Conservation (phyloP, 116 monocot genomes). For the Papilionanthe hybrid region DNA sequence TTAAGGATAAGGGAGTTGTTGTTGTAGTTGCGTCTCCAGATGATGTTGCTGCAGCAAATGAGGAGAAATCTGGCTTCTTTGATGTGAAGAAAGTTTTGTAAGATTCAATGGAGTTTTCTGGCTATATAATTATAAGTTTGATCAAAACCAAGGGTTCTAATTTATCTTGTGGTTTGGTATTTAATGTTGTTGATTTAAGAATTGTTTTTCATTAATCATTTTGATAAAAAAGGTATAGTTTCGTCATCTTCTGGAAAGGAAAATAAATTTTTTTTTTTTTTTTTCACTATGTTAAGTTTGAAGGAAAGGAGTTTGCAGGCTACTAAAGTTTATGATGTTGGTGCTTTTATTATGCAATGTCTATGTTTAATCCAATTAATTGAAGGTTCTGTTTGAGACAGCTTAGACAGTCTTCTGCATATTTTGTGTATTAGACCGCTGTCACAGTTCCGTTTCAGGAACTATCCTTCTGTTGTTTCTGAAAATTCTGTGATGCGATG, state of each 20-base stretch:
- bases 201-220: not conserved
- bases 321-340: not conserved
- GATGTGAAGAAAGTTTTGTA: slow-evolving; percentile 82
- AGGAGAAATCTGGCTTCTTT: slow-evolving; percentile 56
- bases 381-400: not conserved
- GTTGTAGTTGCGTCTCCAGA: slow-evolving; percentile 94
- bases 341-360: too few relatives aligned
- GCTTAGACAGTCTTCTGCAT: not conserved
- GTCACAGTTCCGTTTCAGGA: too few relatives aligned
- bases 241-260: not conserved
- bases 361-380: too few relatives aligned
- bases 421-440: not conserved
- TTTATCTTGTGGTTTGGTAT: not conserved
- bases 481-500: too few relatives aligned
- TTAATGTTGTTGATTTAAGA: not conserved
- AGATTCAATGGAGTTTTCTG: not conserved
- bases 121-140: not conserved
- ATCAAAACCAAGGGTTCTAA: not conserved
- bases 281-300: too few relatives aligned
- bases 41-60: slow-evolving; percentile 61
- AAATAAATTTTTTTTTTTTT: not conserved
- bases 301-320: too few relatives aligned
- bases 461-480: too few relatives aligned
- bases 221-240: not conserved
- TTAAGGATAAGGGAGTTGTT: slow-evolving; percentile 76